phyloP scores from a whole-genome alignment of 1,284 basidiomycete species.

The Rhizopogon parksii region DNA sequence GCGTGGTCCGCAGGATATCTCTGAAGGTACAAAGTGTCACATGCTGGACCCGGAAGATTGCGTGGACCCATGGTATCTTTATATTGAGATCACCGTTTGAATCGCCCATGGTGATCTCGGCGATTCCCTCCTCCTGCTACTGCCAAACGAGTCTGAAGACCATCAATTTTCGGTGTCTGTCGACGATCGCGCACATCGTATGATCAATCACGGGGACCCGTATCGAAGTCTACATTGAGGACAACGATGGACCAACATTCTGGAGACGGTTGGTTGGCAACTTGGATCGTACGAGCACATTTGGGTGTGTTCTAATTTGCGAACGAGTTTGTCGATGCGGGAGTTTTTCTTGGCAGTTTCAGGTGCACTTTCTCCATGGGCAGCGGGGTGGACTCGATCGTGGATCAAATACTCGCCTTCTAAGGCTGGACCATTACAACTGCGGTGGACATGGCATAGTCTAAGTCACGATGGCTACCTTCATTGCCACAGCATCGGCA shows the following conservation, averaged over 20 bases:
- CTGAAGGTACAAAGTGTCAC: no score
- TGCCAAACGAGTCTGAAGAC: neutral
- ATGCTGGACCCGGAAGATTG: no score
- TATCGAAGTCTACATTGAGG: neutral
- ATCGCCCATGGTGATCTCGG: slow-evolving; percentile 4
- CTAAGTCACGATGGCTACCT: neutral
- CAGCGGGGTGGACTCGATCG: neutral
- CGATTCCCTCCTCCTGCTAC: neutral
- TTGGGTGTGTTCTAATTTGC: neutral
- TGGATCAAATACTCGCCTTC: neutral
- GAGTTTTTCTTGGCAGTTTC: neutral
- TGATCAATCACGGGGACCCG: neutral
- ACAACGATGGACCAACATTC: neutral
- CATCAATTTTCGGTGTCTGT: slow-evolving; percentile 1
- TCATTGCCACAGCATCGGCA: neutral
- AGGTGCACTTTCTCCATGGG: neutral
- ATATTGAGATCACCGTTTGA: slow-evolving; percentile 2
- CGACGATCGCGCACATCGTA: neutral
- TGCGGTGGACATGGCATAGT: neutral
- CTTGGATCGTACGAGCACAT: neutral
- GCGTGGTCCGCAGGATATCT: no score
- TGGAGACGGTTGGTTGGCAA: neutral
- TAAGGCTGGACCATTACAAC: neutral
- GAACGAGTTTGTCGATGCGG: neutral
- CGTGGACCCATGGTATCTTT: neutral